These are phyloP conservation scores for Cantharellus cinnabarinus DNA, from an alignment of 768 basidiomycete species.

Conservation along the genomic window DNA sequence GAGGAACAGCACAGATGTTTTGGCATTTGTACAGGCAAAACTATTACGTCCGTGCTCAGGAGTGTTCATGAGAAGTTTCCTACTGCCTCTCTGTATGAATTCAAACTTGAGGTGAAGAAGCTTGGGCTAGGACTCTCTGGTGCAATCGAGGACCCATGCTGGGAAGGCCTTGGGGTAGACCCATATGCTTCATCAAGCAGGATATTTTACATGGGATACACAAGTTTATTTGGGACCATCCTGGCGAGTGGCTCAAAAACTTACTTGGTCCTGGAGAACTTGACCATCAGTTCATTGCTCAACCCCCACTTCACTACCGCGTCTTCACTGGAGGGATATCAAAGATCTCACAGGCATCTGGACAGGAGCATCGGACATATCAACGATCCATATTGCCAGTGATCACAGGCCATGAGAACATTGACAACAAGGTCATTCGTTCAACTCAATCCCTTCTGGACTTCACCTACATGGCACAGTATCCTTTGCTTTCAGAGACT, in stretches of 20 bases:
- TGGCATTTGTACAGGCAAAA: conserved; percentile 2
- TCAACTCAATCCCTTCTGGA: conserved; percentile 9
- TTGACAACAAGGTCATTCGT: not conserved
- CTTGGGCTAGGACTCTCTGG: conserved; percentile 4
- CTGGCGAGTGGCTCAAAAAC: conserved; percentile 2
- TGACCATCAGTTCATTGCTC: not conserved
- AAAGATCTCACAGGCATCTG: conserved; percentile 4
- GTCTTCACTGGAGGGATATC: conserved; percentile 1
- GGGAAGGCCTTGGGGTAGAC: not conserved
- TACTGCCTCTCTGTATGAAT: not conserved
- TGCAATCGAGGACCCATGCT: not conserved
- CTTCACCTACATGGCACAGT: conserved; percentile 1
- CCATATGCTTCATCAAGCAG: not conserved
- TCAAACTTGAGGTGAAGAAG: not conserved
- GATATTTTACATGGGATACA: not conserved
- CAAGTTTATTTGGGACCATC: not conserved
- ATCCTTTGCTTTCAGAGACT: conserved; percentile 1
- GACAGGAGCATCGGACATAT: conserved; percentile 5
- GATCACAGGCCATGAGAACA: conserved; percentile 1
- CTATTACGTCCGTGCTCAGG: not conserved
- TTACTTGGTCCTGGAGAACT: conserved; percentile 3
- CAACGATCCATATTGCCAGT: conserved; percentile 2
- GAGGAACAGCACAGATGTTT: not conserved
- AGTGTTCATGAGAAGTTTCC: conserved; percentile 1
- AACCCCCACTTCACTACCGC: not conserved